Conservation (phyloP, 1,284 basidiomycete genomes). For the Mycosarcoma maydis region DNA sequence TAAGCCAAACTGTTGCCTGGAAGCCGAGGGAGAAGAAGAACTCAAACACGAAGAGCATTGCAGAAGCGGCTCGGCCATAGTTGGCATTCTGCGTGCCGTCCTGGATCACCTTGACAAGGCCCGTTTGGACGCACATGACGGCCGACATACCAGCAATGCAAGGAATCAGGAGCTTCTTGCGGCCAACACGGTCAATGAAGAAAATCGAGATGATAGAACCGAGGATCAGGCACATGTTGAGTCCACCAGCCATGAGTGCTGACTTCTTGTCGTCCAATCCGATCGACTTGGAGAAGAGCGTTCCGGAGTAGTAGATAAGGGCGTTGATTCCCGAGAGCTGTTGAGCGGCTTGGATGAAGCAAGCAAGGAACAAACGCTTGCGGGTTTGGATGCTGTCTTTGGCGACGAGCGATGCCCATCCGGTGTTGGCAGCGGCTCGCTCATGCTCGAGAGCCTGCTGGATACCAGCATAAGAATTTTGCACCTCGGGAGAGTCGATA, state of each 20-base stretch:
- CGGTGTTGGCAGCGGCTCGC: conserved; percentile 44
- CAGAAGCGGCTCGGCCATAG: conserved; percentile 70
- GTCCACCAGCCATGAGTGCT: conserved; percentile 76
- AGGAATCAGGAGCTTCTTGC: conserved; percentile 76
- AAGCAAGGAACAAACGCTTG: conserved; percentile 72
- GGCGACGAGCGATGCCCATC: conserved; percentile 72
- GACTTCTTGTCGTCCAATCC: conserved; percentile 73
- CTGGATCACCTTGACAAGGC: conserved; percentile 70
- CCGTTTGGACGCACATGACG: conserved; percentile 73
- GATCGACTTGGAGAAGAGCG: conserved; percentile 66
- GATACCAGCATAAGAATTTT: conserved; percentile 68
- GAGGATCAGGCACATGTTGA: conserved; percentile 77
- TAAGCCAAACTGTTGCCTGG: conserved; percentile 75
- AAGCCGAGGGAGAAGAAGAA: conserved; percentile 77
- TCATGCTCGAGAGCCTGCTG: conserved; percentile 59
- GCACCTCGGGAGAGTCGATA: conserved; percentile 71
- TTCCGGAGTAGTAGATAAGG: conserved; percentile 73
- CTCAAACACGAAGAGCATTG: conserved; percentile 76
- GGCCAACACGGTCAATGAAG: conserved; percentile 72
- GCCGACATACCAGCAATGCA: conserved; percentile 75
- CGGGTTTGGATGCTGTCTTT: conserved; percentile 74
- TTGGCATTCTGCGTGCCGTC: conserved; percentile 55
- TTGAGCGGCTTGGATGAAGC: conserved; percentile 77
- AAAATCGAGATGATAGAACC: conserved; percentile 73
- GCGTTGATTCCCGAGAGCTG: conserved; percentile 76